Base-by-base conservation (phyloP, 2,329 filamentous ascomycete genomes). In the Trichoderma semiorbis region DNA sequence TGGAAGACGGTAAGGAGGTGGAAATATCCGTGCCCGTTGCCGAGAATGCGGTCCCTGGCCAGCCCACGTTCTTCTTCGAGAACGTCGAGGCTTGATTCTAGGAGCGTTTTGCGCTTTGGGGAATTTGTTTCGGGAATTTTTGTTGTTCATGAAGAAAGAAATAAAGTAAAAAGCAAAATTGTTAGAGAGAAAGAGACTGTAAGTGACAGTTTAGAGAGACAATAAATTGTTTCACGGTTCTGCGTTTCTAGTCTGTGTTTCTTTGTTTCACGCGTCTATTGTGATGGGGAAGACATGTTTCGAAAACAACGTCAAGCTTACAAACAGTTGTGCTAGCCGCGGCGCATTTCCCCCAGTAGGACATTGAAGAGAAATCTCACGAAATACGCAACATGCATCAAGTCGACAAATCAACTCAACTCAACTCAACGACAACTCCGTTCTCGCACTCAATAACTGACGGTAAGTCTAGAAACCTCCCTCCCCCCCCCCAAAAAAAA, bases 41-140 rank as follows among this genome's bases (percentile, higher is more conserved):
- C 14, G 92, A 93, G 78, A 86, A 86, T 75, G 94, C 95, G 7
- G 90, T 96, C 72, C 95, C 95, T 16, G 95, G 95, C 2, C 85
- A 88, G 75, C 95, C 95, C 66, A 92, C 89, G 55, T 97, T 97
- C 82, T 85, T 89, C 77, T 97, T 98, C 83, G 91, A 93, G 83
- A 97, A 97, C 80, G 87, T 96, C 67, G 85, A 86, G 77, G 83
- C 75, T 50, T 83, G 75, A 73, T 72, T 32, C n/a, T 71, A 30
- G 39, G 43, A 72, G 47, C 53, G 53, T 21, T 24, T n/a, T 26
- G 26, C n/a, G 43, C 30, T 24, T 61, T 39, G 36, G 36, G 16
- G 18, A 26, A 26, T 47, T 26, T 34, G 55, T 30, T 58, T 32
- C 26, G 26, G 28, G 30, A 34, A 26, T 12, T 57, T 66, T 55